Conservation (phyloP, 176 grass and related monocot genomes). For the Eremochloa ophiuroides region DNA sequence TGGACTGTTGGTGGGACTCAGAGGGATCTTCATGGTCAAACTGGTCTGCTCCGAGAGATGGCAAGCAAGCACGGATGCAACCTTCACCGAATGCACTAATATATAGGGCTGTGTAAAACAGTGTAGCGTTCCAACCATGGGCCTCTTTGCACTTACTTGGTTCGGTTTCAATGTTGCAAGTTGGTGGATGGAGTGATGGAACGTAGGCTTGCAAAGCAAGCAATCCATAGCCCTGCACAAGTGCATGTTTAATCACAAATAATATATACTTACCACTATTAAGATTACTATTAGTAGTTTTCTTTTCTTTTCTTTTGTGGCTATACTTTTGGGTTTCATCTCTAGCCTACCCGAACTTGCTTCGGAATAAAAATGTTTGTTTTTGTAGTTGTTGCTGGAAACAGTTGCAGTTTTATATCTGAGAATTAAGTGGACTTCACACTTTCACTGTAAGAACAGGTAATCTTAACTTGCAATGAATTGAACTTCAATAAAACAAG, state of each 20-base stretch:
- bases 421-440: not conserved
- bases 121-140: conserved; percentile 35
- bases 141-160: conserved; percentile 30
- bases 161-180: conserved; percentile 36
- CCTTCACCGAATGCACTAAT: conserved; percentile 50
- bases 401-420: not conserved
- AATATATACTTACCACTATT: not conserved
- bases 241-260: not conserved
- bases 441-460: not conserved
- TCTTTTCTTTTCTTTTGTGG: not conserved
- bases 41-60: conserved; percentile 64
- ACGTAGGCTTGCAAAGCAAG: conserved; percentile 60
- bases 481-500: not conserved
- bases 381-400: not conserved
- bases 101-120: conserved; percentile 45
- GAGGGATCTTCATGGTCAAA: conserved; percentile 50
- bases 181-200: conserved; percentile 46
- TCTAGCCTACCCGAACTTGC: not conserved
- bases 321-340: not conserved
- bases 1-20: conserved; percentile 39
- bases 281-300: not conserved
- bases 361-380: not conserved
- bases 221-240: conserved; percentile 50
- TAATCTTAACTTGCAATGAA: not conserved
- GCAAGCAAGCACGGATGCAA: conserved; percentile 39